phyloP scores from a whole-genome alignment of 495 filamentous ascomycete species.

The Neurospora tetrasperma region DNA sequence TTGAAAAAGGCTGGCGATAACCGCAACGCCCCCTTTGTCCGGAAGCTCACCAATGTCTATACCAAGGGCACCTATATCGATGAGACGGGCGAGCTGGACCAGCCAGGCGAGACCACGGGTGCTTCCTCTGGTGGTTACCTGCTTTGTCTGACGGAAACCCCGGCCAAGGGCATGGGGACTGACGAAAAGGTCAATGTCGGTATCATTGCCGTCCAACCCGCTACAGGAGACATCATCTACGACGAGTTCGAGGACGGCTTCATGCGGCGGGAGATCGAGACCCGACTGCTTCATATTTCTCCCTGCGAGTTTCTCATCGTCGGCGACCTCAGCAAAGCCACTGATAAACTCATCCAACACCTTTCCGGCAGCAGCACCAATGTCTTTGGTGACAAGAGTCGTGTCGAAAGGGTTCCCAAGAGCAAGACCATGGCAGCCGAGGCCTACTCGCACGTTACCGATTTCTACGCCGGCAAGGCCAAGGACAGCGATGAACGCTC shows the following conservation, averaged over 20 bases:
- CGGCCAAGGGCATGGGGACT: constrained; percentile 73
- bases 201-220: constrained; percentile 88
- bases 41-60: constrained; percentile 92
- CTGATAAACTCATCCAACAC: constrained; percentile 86
- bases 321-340: constrained; percentile 82
- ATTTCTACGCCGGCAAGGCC: constrained; percentile 87
- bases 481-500: constrained; percentile 44
- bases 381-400: constrained; percentile 82
- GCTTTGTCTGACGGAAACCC: constrained; percentile 83
- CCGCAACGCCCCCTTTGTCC: constrained; percentile 80
- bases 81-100: constrained; percentile 73
- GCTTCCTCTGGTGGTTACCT: constrained; percentile 78
- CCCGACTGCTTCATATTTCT: constrained; percentile 83
- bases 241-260: constrained; percentile 97
- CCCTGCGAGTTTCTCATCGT: constrained; percentile 96
- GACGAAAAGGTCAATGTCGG: constrained; percentile 93
- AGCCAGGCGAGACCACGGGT: constrained; percentile 38
- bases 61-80: constrained; percentile 98
- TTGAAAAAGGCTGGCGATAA: constrained; percentile 96
- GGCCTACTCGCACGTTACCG: constrained; percentile 79
- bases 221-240: constrained; percentile 92
- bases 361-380: constrained; percentile 78
- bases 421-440: constrained; percentile 75
- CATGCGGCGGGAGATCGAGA: constrained; percentile 96
- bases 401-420: constrained; percentile 69